Evolutionary conservation across 179 eudicot species (phyloP), one percentile per base, ranked within the genome.

Genomic region (Corrigiola litoralis): DNA sequence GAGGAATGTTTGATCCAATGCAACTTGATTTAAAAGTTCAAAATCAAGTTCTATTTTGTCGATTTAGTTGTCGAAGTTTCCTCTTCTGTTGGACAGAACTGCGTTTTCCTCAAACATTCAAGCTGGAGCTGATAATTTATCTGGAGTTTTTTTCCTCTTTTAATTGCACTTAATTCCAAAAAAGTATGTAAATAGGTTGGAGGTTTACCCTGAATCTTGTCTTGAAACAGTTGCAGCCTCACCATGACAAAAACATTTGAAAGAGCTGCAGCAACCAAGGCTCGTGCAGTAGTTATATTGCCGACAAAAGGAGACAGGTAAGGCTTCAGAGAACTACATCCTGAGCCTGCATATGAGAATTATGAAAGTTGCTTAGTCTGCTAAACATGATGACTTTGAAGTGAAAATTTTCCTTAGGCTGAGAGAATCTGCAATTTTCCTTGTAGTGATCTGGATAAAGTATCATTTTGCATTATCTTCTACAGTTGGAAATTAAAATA

Each of bases 251-350:
- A 86, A 72, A 90, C 99, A 69, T 94, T 84, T 66, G 90, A 90
- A 77, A 84, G 97, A 75, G 99, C 99, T 79, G 99, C 99, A 38
- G 97, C 92, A 46, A 77, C 80, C 65, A 91, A 84, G 74, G 97
- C 99, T 66, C 97, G 99, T 61, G 87, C 96, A 56, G 78, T 94
- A 63, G 88, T 94, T 32, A 83, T 91, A 69, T 71, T 94, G 82
- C 95, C 97, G 45, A 80, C 96, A 25, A 88, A 91, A 76, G 89
- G 77, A 45, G 89, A 88, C 75, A 74, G 96, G 99, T 94, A 75
- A 72, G 61, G 1, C 33, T 63, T 57, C 52, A 50, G 24, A 23
- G 5, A 23, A 24, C 24, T 66, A 14, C 14, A n/a, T 68, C 38
- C 12, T 6, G 29, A 55, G n/a, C 24, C 36, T 60, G 23, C 50